Percentiles rank a stretch among this genome's conserved stretches.
These are phyloP conservation scores for Trichosporon asahii DNA, from an alignment of 1,284 basidiomycete species.

Conservation along the genomic window DNA sequence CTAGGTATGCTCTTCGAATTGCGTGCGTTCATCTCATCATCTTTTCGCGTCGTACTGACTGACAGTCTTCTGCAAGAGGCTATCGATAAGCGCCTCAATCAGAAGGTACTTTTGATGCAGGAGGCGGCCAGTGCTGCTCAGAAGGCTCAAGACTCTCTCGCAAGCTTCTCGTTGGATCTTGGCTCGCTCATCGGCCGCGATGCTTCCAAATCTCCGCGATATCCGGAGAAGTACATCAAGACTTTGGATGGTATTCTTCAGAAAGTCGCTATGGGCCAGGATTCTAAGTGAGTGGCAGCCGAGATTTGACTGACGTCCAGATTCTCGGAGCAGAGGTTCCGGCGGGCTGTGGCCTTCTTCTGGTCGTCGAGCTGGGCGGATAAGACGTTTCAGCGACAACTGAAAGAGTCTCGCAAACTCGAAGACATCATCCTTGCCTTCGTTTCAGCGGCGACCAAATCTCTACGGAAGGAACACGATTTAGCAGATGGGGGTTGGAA, in stretches of 20 bases:
- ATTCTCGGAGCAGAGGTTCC: slow-evolving; percentile 79
- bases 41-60: slow-evolving; percentile 1
- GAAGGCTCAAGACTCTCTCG: slow-evolving; percentile 24
- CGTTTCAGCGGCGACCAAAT: slow-evolving; percentile 79
- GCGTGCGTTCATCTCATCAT: slow-evolving; percentile 28
- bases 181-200: slow-evolving; percentile 39
- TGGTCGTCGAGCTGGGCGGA: slow-evolving; percentile 77
- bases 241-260: slow-evolving; percentile 80
- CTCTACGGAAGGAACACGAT: slow-evolving; percentile 70
- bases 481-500: slow-evolving; percentile 85
- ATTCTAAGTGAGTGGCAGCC: slow-evolving; percentile 64
- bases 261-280: slow-evolving; percentile 85
- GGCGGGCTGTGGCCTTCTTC: slow-evolving; percentile 83
- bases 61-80: slow-evolving; percentile 34
- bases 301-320: slow-evolving; percentile 51
- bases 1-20: slow-evolving; percentile 40
- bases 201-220: slow-evolving; percentile 68
- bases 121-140: slow-evolving; percentile 8
- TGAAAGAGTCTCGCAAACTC: slow-evolving; percentile 94
- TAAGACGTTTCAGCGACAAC: slow-evolving; percentile 75
- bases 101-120: not conserved
- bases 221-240: slow-evolving; percentile 87
- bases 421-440: slow-evolving; percentile 96
- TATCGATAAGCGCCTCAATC: slow-evolving; percentile 21
- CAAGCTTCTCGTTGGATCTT: slow-evolving; percentile 39